A percentile compares a stretch with the other conserved stretches of the same genome.
phyloP scores from a whole-genome alignment of 2,329 filamentous ascomycete genomes.

The Chrysosporium keratinophilum region DNA sequence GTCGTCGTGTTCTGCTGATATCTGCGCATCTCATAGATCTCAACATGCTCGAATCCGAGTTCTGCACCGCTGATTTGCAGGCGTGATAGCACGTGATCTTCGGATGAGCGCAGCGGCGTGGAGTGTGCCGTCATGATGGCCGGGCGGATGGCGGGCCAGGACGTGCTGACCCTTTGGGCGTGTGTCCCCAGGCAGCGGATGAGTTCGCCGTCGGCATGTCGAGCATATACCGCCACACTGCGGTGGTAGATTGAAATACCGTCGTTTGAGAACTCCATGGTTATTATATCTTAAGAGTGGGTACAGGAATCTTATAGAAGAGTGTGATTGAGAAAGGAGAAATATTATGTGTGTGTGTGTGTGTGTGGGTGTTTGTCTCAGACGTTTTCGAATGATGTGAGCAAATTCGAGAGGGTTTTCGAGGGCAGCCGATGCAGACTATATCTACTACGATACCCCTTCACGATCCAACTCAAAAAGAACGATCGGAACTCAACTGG shows the following conservation, averaged over 20 bases:
- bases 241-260: slow-evolving; percentile 3
- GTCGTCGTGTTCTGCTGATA: background rate
- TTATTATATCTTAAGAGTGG: background rate
- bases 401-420: too few relatives aligned
- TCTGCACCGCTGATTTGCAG: background rate
- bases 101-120: background rate
- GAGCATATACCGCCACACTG: background rate
- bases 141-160: background rate
- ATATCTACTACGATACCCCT: too few relatives aligned
- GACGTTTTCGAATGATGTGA: too few relatives aligned
- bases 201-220: slow-evolving; percentile 1
- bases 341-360: too few relatives aligned
- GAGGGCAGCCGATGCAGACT: too few relatives aligned
- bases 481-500: too few relatives aligned
- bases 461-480: too few relatives aligned
- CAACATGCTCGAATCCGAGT: background rate
- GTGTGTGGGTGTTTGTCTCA: too few relatives aligned
- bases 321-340: too few relatives aligned
- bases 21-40: slow-evolving; percentile 1
- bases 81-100: background rate
- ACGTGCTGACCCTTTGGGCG: background rate
- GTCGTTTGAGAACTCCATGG: slow-evolving; percentile 5
- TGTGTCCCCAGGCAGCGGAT: background rate
- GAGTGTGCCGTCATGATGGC: background rate
- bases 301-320: background rate